phyloP scores from a whole-genome alignment of 2,329 filamentous ascomycete genomes.

The Orbilia brochopaga region DNA sequence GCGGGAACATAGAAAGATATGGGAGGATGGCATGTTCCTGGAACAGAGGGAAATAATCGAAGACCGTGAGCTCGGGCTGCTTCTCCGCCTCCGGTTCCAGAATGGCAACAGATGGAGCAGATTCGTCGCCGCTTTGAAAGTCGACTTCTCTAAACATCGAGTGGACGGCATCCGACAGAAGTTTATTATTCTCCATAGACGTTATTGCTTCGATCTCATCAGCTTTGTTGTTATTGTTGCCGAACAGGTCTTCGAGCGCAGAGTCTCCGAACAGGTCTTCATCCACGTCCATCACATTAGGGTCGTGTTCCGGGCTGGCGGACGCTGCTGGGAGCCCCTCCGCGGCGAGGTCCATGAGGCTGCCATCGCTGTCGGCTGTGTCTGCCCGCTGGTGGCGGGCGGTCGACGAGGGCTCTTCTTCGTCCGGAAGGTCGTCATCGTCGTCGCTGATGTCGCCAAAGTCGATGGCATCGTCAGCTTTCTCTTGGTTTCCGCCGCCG shows the following conservation, averaged over 20 bases:
- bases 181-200: slow-evolving; percentile 47
- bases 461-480: slow-evolving; percentile 90
- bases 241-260: slow-evolving; percentile 56
- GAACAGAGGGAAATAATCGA: slow-evolving; percentile 81
- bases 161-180: slow-evolving; percentile 30
- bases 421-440: slow-evolving; percentile 78
- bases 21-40: slow-evolving; percentile 74
- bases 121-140: slow-evolving; percentile 28
- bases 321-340: slow-evolving; percentile 14
- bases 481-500: slow-evolving; percentile 68
- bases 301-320: slow-evolving; percentile 24
- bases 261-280: slow-evolving; percentile 61
- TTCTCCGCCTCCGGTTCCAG: slow-evolving; percentile 15
- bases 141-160: slow-evolving; percentile 37
- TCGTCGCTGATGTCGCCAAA: slow-evolving; percentile 91
- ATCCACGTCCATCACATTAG: slow-evolving; percentile 38
- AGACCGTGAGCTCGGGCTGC: slow-evolving; percentile 63
- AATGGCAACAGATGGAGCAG: slow-evolving; percentile 17
- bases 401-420: slow-evolving; percentile 62
- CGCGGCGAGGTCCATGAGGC: slow-evolving; percentile 55
- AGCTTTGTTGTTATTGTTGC: slow-evolving; percentile 24
- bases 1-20: slow-evolving; percentile 82
- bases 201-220: slow-evolving; percentile 51
- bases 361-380: slow-evolving; percentile 51
- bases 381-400: slow-evolving; percentile 20